Evolutionary conservation across 106 monocot species (phyloP).

Genomic region (Dioscorea alata): DNA sequence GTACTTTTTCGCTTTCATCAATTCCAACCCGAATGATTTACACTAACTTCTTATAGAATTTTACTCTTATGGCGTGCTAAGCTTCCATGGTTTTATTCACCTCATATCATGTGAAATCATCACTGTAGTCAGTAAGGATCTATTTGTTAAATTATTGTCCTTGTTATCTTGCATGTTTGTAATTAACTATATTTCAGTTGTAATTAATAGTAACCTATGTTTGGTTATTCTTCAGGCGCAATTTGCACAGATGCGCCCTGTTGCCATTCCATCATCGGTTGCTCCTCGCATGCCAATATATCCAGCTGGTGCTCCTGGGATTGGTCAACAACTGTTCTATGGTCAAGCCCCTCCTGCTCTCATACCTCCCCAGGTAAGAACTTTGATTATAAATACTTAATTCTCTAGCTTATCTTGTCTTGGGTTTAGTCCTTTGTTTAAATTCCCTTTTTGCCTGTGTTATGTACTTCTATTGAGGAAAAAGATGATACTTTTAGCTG

Average conservation of each 20-base stretch:
- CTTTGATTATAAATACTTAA: neutral
- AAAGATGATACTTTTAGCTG: neutral
- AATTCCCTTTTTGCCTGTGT: neutral
- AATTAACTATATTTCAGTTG: no score
- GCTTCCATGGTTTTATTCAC: no score
- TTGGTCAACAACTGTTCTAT: conserved; percentile 82
- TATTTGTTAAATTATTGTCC: no score
- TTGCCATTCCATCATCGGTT: conserved; percentile 55
- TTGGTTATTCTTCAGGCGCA: conserved; percentile 47
- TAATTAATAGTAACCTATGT: no score
- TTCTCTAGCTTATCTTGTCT: neutral
- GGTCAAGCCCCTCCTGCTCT: conserved; percentile 80
- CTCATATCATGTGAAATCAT: no score
- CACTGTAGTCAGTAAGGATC: no score
- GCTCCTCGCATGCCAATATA: conserved; percentile 86
- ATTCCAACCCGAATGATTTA: no score
- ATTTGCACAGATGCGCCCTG: conserved; percentile 81
- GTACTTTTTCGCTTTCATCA: no score
- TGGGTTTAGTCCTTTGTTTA: neutral
- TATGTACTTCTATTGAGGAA: neutral
- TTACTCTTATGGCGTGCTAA: no score
- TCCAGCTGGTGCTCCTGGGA: conserved; percentile 69
- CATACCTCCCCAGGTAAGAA: conserved; percentile 65
- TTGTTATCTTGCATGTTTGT: no score
- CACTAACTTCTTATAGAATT: no score